phyloP scores from a whole-genome alignment of 805 yeast species.

The Metahyphopichia silvanorum region DNA sequence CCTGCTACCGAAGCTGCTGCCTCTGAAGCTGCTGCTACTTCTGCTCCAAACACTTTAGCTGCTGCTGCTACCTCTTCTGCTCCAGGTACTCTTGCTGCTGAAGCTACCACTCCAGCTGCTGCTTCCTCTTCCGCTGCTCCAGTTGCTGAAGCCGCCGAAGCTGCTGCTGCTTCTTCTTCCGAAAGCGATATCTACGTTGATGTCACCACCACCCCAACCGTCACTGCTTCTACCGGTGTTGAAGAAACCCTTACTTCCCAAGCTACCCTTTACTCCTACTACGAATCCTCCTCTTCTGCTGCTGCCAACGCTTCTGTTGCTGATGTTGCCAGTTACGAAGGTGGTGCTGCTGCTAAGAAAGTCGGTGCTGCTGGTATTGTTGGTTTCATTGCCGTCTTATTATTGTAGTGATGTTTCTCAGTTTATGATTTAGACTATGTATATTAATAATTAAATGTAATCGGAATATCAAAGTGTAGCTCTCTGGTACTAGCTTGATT shows the following conservation, averaged over 20 bases:
- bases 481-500: too few species aligned
- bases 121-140: conserved; percentile 10
- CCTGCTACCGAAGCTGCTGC: conserved; percentile 22
- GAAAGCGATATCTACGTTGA: conserved; percentile 43
- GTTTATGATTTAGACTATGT: too few species aligned
- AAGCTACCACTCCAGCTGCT: conserved; percentile 9
- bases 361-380: conserved; percentile 40
- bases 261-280: conserved; percentile 35
- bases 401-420: conserved; percentile 21
- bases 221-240: conserved; percentile 44
- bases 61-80: conserved; percentile 10
- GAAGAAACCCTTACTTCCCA: conserved; percentile 39
- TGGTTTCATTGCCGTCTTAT: conserved; percentile 36
- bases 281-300: conserved; percentile 14
- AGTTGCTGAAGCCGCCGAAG: conserved; percentile 11
- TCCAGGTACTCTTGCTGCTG: conserved; percentile 8
- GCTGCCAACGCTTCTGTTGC: conserved; percentile 16
- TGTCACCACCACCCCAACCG: conserved; percentile 48
- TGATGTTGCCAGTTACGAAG: conserved; percentile 23
- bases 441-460: too few species aligned
- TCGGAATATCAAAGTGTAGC: too few species aligned
- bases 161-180: conserved; percentile 6
- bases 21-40: conserved; percentile 8
- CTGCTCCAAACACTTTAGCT: conserved; percentile 12
- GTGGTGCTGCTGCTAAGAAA: conserved; percentile 27